phyloP scores from a whole-genome alignment of 768 basidiomycete genomes.

The Serendipita vermifera region DNA sequence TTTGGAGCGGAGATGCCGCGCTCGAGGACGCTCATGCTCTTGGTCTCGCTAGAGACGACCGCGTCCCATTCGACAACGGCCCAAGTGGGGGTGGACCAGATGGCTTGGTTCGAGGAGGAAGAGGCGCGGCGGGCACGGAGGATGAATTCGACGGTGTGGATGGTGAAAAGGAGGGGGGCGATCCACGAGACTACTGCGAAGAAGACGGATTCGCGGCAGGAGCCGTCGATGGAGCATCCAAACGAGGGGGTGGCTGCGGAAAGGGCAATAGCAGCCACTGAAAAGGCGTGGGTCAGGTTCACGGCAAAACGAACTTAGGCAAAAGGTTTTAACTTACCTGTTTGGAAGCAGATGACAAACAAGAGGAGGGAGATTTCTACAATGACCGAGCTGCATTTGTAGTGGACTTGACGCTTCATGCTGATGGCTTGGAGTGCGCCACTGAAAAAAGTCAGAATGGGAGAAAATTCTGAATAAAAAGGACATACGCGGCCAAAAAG shows the following conservation, averaged over 20 bases:
- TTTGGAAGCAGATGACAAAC: conserved; percentile 7
- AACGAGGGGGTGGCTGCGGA: conserved; percentile 2
- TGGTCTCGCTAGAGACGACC: too few species aligned
- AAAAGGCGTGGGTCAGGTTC: not conserved
- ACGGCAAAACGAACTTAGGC: too few species aligned
- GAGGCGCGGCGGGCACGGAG: not conserved
- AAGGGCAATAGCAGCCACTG: not conserved
- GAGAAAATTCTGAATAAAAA: not conserved
- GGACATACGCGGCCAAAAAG: not conserved
- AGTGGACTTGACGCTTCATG: not conserved
- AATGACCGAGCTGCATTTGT: not conserved
- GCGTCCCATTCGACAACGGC: conserved; percentile 5
- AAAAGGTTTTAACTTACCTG: not conserved
- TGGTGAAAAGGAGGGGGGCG: not conserved
- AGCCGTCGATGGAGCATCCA: not conserved
- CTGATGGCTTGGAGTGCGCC: conserved; percentile 3
- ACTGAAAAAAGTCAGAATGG: not conserved
- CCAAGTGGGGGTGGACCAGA: not conserved
- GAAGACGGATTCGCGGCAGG: not conserved
- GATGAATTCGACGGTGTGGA: conserved; percentile 5
- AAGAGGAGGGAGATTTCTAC: not conserved
- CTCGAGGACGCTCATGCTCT: not conserved
- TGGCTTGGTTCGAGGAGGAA: not conserved
- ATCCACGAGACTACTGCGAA: conserved; percentile 2
- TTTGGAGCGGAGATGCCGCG: not conserved